phyloP scores from a whole-genome alignment of 345 rosid species.

The Xanthoceras sorbifolium region DNA sequence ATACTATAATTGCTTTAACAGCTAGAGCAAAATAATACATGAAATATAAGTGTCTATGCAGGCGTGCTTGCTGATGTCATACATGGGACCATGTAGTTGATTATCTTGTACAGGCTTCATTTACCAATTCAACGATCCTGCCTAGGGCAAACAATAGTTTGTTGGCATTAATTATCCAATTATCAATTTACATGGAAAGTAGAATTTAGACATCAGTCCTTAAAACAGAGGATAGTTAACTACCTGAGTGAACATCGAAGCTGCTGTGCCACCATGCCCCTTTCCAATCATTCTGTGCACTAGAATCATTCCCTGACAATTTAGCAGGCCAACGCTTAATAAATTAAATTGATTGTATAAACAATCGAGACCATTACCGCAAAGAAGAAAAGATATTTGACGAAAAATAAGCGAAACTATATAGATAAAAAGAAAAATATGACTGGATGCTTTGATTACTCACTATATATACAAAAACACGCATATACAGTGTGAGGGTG shows the following conservation, averaged over 20 bases:
- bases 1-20: background rate
- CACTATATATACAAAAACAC: background rate
- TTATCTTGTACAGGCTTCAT: background rate
- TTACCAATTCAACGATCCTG: background rate
- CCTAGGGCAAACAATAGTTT: background rate
- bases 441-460: background rate
- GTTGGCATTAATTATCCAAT: background rate
- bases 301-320: slow-evolving; percentile 77
- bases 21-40: background rate
- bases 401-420: background rate
- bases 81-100: background rate
- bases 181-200: background rate
- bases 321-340: background rate
- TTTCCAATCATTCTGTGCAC: slow-evolving; percentile 92
- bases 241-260: slow-evolving; percentile 70
- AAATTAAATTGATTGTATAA: slow-evolving; percentile 8
- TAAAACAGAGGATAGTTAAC: background rate
- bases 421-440: background rate
- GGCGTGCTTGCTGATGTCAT: background rate
- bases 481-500: background rate
- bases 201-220: background rate
- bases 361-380: background rate
- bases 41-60: background rate
- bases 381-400: background rate
- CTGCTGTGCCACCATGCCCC: slow-evolving; percentile 98